These are phyloP conservation scores for Amaranthus palmeri DNA, from an alignment of 148 eudicot species.

Conservation along the genomic window DNA sequence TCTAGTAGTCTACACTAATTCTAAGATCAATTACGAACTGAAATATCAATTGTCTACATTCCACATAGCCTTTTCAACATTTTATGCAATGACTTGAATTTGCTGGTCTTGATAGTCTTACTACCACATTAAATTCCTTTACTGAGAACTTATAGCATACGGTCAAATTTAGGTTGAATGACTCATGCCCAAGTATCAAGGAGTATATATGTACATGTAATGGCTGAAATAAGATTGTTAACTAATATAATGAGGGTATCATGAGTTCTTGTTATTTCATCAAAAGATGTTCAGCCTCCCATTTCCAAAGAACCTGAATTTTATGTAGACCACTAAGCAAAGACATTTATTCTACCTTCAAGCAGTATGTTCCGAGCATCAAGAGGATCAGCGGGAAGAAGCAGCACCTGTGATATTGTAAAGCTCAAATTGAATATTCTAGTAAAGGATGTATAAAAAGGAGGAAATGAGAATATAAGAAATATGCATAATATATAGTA, in stretches of 20 bases:
- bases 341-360: slow-evolving; percentile 54
- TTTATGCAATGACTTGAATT: neutral
- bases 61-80: too few relatives aligned
- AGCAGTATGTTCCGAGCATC: slow-evolving; percentile 90
- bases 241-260: neutral
- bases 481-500: neutral
- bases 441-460: neutral
- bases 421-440: slow-evolving; percentile 1
- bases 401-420: slow-evolving; percentile 49
- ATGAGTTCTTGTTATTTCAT: neutral
- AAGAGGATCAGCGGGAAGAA: slow-evolving; percentile 93
- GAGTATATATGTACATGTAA: neutral
- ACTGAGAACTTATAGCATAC: neutral
- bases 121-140: neutral
- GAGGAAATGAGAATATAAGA: neutral
- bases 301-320: neutral
- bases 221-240: neutral
- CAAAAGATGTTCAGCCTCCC: neutral
- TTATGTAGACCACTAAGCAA: neutral
- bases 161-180: neutral
- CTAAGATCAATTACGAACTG: too few relatives aligned
- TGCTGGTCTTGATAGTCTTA: neutral
- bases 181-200: neutral
- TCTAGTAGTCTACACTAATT: too few relatives aligned
- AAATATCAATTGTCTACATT: too few relatives aligned